Conservation (phyloP, 805 yeast species). For the Yueomyces sp. region DNA sequence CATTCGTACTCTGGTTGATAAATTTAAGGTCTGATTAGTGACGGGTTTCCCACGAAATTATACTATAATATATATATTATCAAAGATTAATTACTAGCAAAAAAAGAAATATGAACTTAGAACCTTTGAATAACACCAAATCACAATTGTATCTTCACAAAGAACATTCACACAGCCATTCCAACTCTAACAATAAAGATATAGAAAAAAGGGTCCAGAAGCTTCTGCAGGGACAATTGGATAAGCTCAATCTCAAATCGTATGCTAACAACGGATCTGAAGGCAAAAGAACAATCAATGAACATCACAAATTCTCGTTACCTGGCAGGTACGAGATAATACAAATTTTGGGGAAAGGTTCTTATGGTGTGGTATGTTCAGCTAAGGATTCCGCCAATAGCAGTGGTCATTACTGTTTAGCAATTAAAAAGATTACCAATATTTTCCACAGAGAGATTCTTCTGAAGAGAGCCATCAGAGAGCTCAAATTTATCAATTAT, state of each 20-base stretch:
- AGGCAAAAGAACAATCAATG: conserved; percentile 26
- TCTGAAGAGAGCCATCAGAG: conserved; percentile 71
- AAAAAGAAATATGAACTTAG: too few relatives aligned
- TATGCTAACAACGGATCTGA: not conserved
- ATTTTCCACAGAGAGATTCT: conserved; percentile 57
- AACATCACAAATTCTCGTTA: conserved; percentile 46
- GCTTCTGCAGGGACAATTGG: conserved; percentile 6
- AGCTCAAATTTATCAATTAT: conserved; percentile 64
- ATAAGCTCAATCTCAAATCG: not conserved
- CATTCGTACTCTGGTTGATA: too few relatives aligned
- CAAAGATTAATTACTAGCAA: too few relatives aligned
- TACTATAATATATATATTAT: too few relatives aligned
- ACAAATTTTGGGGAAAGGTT: conserved; percentile 63
- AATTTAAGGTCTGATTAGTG: too few relatives aligned
- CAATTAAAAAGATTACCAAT: conserved; percentile 68
- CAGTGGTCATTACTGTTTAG: conserved; percentile 30
- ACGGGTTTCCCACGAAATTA: too few relatives aligned
- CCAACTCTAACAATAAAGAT: too few relatives aligned
- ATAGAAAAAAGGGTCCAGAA: conserved; percentile 1
- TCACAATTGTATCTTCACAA: too few relatives aligned
- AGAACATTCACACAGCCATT: too few relatives aligned
- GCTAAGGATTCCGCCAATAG: conserved; percentile 30
- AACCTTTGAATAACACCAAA: too few relatives aligned
- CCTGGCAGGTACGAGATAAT: conserved; percentile 47
- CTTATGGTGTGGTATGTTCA: conserved; percentile 77